Conservation (phyloP, 2,329 filamentous ascomycete genomes). For the Aspergillus carbonarius region DNA sequence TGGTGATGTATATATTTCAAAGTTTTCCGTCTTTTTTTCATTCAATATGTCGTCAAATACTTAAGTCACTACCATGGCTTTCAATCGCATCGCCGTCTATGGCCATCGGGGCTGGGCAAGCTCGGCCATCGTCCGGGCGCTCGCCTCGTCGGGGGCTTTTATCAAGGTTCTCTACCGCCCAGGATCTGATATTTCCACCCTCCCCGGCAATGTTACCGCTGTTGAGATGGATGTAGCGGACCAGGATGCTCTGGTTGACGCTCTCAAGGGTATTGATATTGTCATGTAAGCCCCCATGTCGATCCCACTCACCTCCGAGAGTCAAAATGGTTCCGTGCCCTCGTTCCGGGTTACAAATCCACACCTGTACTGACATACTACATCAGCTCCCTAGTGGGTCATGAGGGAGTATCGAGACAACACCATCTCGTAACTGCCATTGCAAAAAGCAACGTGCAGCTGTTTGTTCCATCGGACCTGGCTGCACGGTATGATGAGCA, state of each 20-base stretch:
- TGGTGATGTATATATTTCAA: too few relatives aligned
- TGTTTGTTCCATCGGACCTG: slow-evolving; percentile 20
- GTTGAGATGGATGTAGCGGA: slow-evolving; percentile 17
- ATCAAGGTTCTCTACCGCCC: slow-evolving; percentile 17
- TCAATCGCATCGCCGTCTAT: slow-evolving; percentile 24
- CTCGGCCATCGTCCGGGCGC: slow-evolving; percentile 15
- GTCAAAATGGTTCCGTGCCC: too few relatives aligned
- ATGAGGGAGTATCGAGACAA: slow-evolving; percentile 13
- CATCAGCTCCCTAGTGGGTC: slow-evolving; percentile 21
- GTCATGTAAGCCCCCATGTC: slow-evolving; percentile 14
- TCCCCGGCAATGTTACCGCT: slow-evolving; percentile 6
- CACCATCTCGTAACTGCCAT: slow-evolving; percentile 18
- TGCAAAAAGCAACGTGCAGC: slow-evolving; percentile 17
- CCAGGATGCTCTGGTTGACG: slow-evolving; percentile 9
- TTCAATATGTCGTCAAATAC: too few relatives aligned
- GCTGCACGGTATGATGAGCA: slow-evolving; percentile 13
- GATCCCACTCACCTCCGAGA: neutral
- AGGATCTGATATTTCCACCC: slow-evolving; percentile 11
- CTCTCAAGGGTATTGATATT: slow-evolving; percentile 20
- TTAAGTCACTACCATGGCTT: slow-evolving; percentile 7
- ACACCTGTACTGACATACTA: neutral
- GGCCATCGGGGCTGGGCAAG: slow-evolving; percentile 20
- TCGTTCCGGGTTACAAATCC: too few relatives aligned
- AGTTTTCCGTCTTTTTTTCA: too few relatives aligned
- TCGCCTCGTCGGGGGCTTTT: slow-evolving; percentile 16